A percentile compares a stretch with the other conserved stretches of the same genome.
Evolutionary conservation across 1,284 basidiomycete species (phyloP).

Genomic region (Chalciporus sp.): DNA sequence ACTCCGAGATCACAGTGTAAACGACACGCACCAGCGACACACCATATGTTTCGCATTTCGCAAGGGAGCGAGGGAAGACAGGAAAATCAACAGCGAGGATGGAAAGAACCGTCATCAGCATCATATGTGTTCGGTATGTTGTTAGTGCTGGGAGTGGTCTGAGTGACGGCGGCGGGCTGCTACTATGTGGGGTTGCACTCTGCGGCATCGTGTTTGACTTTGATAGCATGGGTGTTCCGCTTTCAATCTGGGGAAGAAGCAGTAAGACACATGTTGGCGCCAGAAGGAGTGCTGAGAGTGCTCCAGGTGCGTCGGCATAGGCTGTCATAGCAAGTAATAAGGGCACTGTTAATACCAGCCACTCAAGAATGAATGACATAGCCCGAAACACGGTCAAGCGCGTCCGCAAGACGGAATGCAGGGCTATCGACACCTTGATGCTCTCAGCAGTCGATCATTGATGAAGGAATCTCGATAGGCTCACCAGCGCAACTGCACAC

Average conservation of each 20-base stretch:
- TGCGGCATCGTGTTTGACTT: constrained; percentile 27
- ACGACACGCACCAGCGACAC: constrained; percentile 75
- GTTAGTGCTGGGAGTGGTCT: constrained; percentile 72
- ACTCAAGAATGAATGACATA: constrained; percentile 57
- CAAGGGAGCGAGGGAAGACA: constrained; percentile 85
- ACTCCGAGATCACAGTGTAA: background rate
- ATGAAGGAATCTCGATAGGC: constrained; percentile 33
- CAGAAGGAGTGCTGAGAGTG: constrained; percentile 55
- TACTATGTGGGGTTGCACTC: constrained; percentile 19
- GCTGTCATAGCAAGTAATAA: constrained; percentile 80
- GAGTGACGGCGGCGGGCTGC: constrained; percentile 25
- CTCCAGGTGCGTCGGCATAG: constrained; percentile 59
- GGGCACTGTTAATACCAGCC: constrained; percentile 69
- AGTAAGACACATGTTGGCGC: constrained; percentile 47
- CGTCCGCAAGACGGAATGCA: constrained; percentile 63
- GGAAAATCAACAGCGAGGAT: constrained; percentile 98
- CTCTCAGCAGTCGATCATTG: constrained; percentile 17
- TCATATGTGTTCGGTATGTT: constrained; percentile 93
- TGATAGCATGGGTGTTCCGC: constrained; percentile 54
- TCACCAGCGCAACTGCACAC: constrained; percentile 72
- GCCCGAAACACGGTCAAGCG: constrained; percentile 42
- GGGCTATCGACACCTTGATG: constrained; percentile 66
- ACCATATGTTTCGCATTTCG: constrained; percentile 95
- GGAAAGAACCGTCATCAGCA: constrained; percentile 87
- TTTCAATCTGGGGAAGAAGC: constrained; percentile 44